Evolutionary conservation across 495 filamentous ascomycete species (phyloP).

Genomic region (Tuber aestivum): DNA sequence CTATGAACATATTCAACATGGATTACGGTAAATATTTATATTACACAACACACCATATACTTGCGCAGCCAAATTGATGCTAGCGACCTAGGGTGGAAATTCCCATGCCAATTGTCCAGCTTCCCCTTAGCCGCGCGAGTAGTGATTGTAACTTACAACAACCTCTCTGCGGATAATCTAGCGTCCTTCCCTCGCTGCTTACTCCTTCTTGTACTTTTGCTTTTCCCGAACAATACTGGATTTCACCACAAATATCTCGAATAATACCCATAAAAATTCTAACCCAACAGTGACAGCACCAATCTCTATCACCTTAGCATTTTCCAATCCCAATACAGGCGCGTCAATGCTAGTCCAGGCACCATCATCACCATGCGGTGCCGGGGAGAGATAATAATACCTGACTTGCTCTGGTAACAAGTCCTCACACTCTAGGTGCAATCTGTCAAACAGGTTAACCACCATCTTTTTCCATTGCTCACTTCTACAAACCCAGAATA

Average conservation of each 20-base stretch:
- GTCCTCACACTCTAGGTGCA: slow-evolving; percentile 80
- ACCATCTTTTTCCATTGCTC: slow-evolving; percentile 66
- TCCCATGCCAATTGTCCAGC: too few species aligned
- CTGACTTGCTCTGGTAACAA: slow-evolving; percentile 72
- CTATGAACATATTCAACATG: background rate
- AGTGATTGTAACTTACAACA: background rate
- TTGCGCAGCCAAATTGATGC: too few species aligned
- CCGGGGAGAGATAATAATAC: slow-evolving; percentile 77
- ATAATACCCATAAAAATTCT: slow-evolving; percentile 70
- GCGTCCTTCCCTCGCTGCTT: slow-evolving; percentile 13
- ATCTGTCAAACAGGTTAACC: slow-evolving; percentile 81
- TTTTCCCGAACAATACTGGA: slow-evolving; percentile 8
- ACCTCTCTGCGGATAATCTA: background rate
- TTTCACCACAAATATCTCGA: slow-evolving; percentile 52
- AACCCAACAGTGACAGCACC: slow-evolving; percentile 65
- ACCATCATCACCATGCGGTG: slow-evolving; percentile 28
- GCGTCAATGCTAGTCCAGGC: slow-evolving; percentile 46
- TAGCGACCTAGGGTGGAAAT: too few species aligned
- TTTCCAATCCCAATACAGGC: slow-evolving; percentile 66
- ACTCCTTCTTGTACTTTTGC: slow-evolving; percentile 10
- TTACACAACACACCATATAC: background rate
- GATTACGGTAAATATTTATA: background rate
- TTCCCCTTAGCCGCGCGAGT: too few species aligned
- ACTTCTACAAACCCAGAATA: slow-evolving; percentile 88
- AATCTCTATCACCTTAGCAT: slow-evolving; percentile 55